Base-by-base conservation (phyloP, 2,329 filamentous ascomycete genomes). In the Diaporthe velutina region DNA sequence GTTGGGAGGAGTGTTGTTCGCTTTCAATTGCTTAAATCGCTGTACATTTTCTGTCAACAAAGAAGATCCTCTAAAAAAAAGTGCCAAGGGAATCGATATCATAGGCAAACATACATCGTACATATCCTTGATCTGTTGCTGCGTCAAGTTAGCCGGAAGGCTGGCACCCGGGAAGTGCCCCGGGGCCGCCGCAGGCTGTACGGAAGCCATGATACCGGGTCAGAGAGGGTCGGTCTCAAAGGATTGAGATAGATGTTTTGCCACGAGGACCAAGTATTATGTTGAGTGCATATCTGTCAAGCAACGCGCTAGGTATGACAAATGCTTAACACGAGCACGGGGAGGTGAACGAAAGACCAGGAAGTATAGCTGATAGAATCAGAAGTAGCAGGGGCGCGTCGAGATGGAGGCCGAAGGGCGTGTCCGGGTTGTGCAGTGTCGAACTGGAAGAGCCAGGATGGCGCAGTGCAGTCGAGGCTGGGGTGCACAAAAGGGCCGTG, bases 21-120 rank as follows among this genome's bases (percentile, higher is more conserved):
- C 90, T 84, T 96, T 97, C 94, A 98, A 95, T 83, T 94, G 91
- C 81, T 94, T 93, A 78, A 94, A 97, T 89, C 95, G 95, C 96
- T 98, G 80, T 38, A n/a, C 67, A 66, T 61, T 64, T 17, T 54
- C 25, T 75, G 83, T 88, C 81, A 89, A 82, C 76, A 58, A 75
- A 71, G 40, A 33, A 22, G 15, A n/a, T 55, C 42, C 5, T 35
- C 50, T 22, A 38, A 57, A 30, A 57, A 30, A 68, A 45, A 42
- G 25, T 35, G 40, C 30, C 28, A 38, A 25, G 48, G 33, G 50
- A 57, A n/a, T 7, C 4, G 28, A 35, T 30, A 19, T 50, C 40
- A 77, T 58, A 57, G 61, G 42, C 42, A 71, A 71, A 28, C 88
- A 81, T 88, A 94, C 93, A 83, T 87, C 85, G 77, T 89, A 94